Evolutionary conservation across 2,329 filamentous ascomycete genomes (phyloP).

Genomic region (Cordyceps farinosa): DNA sequence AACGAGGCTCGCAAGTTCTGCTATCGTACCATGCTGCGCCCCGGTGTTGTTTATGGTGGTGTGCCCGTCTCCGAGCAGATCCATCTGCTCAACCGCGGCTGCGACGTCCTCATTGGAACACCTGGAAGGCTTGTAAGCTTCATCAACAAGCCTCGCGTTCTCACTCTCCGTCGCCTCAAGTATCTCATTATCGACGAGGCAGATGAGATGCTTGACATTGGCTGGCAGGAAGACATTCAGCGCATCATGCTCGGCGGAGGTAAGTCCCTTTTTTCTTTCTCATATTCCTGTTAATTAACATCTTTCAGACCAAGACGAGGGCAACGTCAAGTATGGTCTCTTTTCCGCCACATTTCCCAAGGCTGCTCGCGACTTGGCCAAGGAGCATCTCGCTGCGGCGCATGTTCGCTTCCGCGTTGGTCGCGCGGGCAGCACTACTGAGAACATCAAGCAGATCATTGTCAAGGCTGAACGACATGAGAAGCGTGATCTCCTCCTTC

Average conservation of each 20-base stretch:
- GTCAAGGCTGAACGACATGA: slow-evolving; percentile 59
- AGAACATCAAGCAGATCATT: slow-evolving; percentile 77
- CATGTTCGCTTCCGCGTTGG: slow-evolving; percentile 82
- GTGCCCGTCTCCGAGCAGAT: slow-evolving; percentile 67
- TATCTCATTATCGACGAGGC: slow-evolving; percentile 89
- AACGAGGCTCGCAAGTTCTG: slow-evolving; percentile 90
- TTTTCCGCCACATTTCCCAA: slow-evolving; percentile 96
- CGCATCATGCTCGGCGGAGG: slow-evolving; percentile 78
- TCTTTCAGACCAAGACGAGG: slow-evolving; percentile 69
- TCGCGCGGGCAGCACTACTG: slow-evolving; percentile 76
- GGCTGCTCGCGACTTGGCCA: slow-evolving; percentile 70
- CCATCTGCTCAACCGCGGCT: slow-evolving; percentile 73
- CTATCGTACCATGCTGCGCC: slow-evolving; percentile 91
- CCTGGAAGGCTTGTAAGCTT: slow-evolving; percentile 85
- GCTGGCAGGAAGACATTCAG: slow-evolving; percentile 74
- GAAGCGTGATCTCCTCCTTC: slow-evolving; percentile 70
- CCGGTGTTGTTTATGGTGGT: slow-evolving; percentile 86
- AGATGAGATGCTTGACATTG: slow-evolving; percentile 79
- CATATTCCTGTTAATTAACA: slow-evolving; percentile 24
- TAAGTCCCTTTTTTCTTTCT: slow-evolving; percentile 41
- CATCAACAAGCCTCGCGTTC: slow-evolving; percentile 64
- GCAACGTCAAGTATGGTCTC: slow-evolving; percentile 67
- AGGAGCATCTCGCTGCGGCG: slow-evolving; percentile 67
- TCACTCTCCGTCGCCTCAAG: slow-evolving; percentile 73
- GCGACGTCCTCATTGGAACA: slow-evolving; percentile 83